Evolutionary conservation across 768 basidiomycete genomes (phyloP), one percentile per base, ranked within the genome.

Genomic region (Daedaleopsis sinensis): DNA sequence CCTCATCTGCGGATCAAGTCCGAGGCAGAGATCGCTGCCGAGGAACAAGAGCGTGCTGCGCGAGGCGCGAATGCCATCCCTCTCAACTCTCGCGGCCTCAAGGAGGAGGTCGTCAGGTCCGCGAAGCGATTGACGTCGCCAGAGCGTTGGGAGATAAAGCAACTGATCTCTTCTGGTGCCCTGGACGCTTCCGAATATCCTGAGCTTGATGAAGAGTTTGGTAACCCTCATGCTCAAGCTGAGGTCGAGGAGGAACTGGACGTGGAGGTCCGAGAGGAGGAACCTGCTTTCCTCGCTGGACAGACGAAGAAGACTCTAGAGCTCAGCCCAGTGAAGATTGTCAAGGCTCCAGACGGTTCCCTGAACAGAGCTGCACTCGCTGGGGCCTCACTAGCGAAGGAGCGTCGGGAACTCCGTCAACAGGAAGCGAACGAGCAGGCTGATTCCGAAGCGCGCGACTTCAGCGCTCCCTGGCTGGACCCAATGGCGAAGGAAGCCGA

Each of bases 121-220:
- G 93, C 94, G 0, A 95, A 94, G 70, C 85, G 96, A 16, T 78
- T 98, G 59, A 96, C 96, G 1, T 95, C 93, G 8, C 97, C 97
- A 1, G 97, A 99, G 74, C 87, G 97, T 32, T 99, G 97, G 95
- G 97, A 99, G 78, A 96, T 99, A 76, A 98, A 98, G 75, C 97
- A 98, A 73, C 85, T 99, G 58, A 97, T 98, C 57, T 92, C 97
- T 0, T 97, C 95, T 35, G 97, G 97, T 46, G 92, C 88, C 16
- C 84, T 98, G 57, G 88, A 89, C 65, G 90, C 96, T 12, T 90
- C 95, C 5, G 97, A 98, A 73, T 96, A 96, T 69, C 95, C 94
- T 2, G 93, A 96, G 35, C 79, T 97, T 54, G 93, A 96, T 64
- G 94, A 95, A 67, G 93, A 94, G 61, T 85, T 90, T 71, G 83